phyloP scores from a whole-genome alignment of 179 eudicot genomes.

The Drosera spatulata region DNA sequence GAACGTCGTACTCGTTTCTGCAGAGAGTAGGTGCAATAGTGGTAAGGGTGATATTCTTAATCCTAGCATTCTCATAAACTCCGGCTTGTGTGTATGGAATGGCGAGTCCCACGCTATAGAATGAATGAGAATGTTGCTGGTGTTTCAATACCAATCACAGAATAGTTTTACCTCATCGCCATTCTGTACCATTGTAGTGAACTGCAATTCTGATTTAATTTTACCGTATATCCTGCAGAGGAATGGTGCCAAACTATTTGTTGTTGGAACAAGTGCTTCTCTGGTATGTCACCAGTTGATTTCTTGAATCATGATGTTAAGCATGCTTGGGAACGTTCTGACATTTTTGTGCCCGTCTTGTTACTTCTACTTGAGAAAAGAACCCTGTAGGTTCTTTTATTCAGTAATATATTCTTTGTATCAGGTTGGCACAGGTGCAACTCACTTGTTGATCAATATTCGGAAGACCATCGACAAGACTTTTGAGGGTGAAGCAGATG shows the following conservation, averaged over 20 bases:
- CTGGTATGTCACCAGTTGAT: conserved; percentile 26
- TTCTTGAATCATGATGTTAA: no score
- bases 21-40: conserved; percentile 59
- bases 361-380: no score
- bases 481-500: conserved; percentile 67
- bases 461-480: conserved; percentile 61
- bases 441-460: conserved; percentile 53
- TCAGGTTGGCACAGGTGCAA: conserved; percentile 75
- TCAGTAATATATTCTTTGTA: background rate
- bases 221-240: conserved; percentile 26
- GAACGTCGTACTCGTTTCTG: conserved; percentile 46
- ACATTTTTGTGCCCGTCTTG: no score
- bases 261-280: conserved; percentile 58
- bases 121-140: no score
- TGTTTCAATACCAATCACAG: no score
- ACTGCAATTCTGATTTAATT: background rate
- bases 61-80: background rate
- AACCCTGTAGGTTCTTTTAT: background rate
- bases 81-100: no score
- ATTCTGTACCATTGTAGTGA: no score
- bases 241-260: conserved; percentile 67
- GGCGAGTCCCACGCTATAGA: no score
- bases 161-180: no score
- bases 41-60: conserved; percentile 19
- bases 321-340: background rate